Conservation (phyloP, 108 stramenopile species). For the Licmophora abbreviata region DNA sequence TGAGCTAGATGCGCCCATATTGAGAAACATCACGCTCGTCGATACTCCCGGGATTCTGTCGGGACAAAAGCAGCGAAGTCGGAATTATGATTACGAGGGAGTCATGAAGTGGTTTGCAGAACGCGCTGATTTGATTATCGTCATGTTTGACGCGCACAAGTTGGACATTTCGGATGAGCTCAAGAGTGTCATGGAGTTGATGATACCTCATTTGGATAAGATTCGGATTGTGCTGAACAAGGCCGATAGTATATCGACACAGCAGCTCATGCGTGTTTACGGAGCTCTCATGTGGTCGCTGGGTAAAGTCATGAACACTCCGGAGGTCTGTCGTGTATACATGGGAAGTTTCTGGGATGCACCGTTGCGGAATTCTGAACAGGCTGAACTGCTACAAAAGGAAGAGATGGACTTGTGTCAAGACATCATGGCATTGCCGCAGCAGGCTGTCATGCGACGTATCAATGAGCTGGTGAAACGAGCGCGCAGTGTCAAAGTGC, state of each 20-base stretch:
- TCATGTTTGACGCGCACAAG: slow-evolving; percentile 98
- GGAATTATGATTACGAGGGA: slow-evolving; percentile 90
- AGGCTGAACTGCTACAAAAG: slow-evolving; percentile 64
- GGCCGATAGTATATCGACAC: slow-evolving; percentile 79
- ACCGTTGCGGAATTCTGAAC: slow-evolving; percentile 73
- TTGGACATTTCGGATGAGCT: slow-evolving; percentile 97
- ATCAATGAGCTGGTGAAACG: slow-evolving; percentile 99
- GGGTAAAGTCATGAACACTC: slow-evolving; percentile 95
- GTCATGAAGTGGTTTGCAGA: slow-evolving; percentile 99
- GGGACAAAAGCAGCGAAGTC: slow-evolving; percentile 93
- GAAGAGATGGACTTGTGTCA: slow-evolving; percentile 93
- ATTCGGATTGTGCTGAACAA: slow-evolving; percentile 95
- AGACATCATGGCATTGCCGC: slow-evolving; percentile 89
- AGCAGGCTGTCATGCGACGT: slow-evolving; percentile 93
- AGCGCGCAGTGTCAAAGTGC: slow-evolving; percentile 93
- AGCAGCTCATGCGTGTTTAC: slow-evolving; percentile 69
- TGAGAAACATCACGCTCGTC: slow-evolving; percentile 91
- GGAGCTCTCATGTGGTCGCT: slow-evolving; percentile 93
- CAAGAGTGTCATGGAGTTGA: slow-evolving; percentile 74
- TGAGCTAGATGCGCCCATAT: slow-evolving; percentile 70
- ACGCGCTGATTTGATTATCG: slow-evolving; percentile 93
- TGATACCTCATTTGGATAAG: slow-evolving; percentile 89
- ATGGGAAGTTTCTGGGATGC: slow-evolving; percentile 97
- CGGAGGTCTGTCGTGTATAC: slow-evolving; percentile 98
- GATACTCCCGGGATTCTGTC: slow-evolving; percentile 98